phyloP scores from a whole-genome alignment of 129 eudicot genomes.

The Lactuca saligna region DNA sequence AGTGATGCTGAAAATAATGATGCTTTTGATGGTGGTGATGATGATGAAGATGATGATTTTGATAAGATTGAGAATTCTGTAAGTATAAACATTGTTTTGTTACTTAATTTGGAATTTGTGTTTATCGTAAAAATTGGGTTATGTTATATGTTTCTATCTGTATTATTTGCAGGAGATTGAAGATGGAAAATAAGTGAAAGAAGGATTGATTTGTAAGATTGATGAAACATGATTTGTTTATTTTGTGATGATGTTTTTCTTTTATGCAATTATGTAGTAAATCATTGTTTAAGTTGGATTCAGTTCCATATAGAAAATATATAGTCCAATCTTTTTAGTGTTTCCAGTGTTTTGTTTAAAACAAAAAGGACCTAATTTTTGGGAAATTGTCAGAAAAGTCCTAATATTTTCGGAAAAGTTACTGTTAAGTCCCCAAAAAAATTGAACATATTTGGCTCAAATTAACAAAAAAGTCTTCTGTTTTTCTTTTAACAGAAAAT shows the following conservation, averaged over 20 bases:
- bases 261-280: background rate
- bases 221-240: conserved; percentile 24
- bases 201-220: conserved; percentile 10
- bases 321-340: background rate
- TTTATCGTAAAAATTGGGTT: background rate
- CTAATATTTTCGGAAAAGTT: too few relatives aligned
- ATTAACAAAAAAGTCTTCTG: too few relatives aligned
- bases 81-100: conserved; percentile 11
- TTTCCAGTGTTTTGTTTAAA: too few relatives aligned
- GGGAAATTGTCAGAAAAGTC: too few relatives aligned
- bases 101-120: background rate
- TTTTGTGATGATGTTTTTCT: background rate
- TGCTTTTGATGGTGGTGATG: conserved; percentile 49
- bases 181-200: conserved; percentile 38
- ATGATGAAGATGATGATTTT: conserved; percentile 57
- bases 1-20: conserved; percentile 49
- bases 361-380: too few relatives aligned
- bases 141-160: conserved; percentile 9
- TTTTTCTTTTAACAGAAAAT: too few relatives aligned
- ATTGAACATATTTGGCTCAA: too few relatives aligned
- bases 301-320: conserved; percentile 6
- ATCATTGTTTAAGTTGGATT: conserved; percentile 15
- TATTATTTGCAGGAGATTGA: conserved; percentile 48
- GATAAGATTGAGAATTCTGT: conserved; percentile 59
- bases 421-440: too few relatives aligned